Base-by-base conservation (phyloP, 2,329 filamentous ascomycete species). In the Trichoderma cornu-damae region DNA sequence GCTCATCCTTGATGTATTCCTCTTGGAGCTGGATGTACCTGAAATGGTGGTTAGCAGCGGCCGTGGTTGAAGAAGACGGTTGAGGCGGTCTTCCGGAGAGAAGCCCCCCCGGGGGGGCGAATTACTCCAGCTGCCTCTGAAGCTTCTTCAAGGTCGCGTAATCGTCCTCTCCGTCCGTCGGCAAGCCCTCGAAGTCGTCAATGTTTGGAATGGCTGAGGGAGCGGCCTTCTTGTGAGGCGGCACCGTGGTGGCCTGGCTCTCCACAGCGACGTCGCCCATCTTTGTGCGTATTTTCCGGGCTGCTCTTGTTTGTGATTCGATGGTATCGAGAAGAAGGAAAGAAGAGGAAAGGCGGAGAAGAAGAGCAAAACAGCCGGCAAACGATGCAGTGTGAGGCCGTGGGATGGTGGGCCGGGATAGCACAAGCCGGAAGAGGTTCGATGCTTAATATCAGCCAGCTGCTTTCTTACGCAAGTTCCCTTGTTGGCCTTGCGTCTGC, bases 1-100 rank as follows among this genome's bases (percentile, higher is more conserved):
- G 94, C 80, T 99, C 94, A 84, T 99, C 94, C 79, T 99, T 99
- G 85, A 99, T 99, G 76, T 99, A 99, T 73, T 99, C 94, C 76
- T 99, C 94, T 77, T 99, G 94, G 67, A 99, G 82, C 75, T 96
- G 90, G 72, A 97, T 96, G 74, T 96, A 90, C 73, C 87, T 90
- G 12, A 14, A 26, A 3, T 26, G 66, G 63, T 57, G 32, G 57
- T 62, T 62, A 74, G 69, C 40, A 51, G 57, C 40, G 50, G 57
- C 60, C 62, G 42, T 65, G n/a, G 44, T 26, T 50, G 16, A 24
- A 50, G 40, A 37, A 7, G n/a, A 11, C 22, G 35, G n/a, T 20
- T 37, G 50, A 20, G 22, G 30, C 22, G 20, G 6, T 49, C 32
- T 30, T 44, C 18, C 12, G 20, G 43, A n/a, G 35, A 6, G 20